Percentiles rank a stretch among this genome's conserved stretches.
Conservation (phyloP, 768 basidiomycete species). For the Pleurotus salmoneostramineus region DNA sequence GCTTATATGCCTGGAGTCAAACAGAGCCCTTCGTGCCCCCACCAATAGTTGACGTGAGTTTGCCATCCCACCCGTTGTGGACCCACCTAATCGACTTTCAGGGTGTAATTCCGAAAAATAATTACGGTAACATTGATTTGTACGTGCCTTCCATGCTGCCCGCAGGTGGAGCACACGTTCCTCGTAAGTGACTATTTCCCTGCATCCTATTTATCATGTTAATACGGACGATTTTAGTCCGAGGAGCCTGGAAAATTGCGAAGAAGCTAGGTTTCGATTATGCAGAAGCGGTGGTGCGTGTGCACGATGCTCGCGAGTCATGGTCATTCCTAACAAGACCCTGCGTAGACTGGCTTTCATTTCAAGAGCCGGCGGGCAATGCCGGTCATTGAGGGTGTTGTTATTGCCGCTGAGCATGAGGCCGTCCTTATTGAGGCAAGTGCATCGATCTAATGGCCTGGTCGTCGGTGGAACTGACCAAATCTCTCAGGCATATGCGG, state of each 20-base stretch:
- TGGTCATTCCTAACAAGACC: constrained; percentile 3
- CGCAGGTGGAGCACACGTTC: constrained; percentile 78
- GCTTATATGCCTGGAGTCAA: constrained; percentile 80
- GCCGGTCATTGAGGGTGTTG: constrained; percentile 82
- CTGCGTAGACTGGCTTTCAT: constrained; percentile 86
- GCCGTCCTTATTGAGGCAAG: constrained; percentile 68
- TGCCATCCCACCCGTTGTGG: neutral
- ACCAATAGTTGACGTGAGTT: constrained; percentile 79
- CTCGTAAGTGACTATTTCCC: constrained; percentile 57
- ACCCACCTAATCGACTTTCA: constrained; percentile 24
- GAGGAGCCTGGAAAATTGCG: constrained; percentile 86
- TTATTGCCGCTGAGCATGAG: constrained; percentile 82
- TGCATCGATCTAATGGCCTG: constrained; percentile 6
- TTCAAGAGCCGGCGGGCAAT: constrained; percentile 90
- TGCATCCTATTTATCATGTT: no score
- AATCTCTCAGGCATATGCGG: constrained; percentile 71
- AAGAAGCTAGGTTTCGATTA: constrained; percentile 82
- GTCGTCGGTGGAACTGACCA: neutral
- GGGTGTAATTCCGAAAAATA: constrained; percentile 93
- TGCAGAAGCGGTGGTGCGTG: constrained; percentile 89
- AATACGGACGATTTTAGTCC: constrained; percentile 41
- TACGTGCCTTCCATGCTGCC: constrained; percentile 97
- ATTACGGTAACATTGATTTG: constrained; percentile 95
- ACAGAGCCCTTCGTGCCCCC: constrained; percentile 78
- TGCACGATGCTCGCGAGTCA: neutral